These are phyloP conservation scores for Pythium insidiosum DNA, from an alignment of 352 stramenopile genomes.

Conservation along the genomic window DNA sequence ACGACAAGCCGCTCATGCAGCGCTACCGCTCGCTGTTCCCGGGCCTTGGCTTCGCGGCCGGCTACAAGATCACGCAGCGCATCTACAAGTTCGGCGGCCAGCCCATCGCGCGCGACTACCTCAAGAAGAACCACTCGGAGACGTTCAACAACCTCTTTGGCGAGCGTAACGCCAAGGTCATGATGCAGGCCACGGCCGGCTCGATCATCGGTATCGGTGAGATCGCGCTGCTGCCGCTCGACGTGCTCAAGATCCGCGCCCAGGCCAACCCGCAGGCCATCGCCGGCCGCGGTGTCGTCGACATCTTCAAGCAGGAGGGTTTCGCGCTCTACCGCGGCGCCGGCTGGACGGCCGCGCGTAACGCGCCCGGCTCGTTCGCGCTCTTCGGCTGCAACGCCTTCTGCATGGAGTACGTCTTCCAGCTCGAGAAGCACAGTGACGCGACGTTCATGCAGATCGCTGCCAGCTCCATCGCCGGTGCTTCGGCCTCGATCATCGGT, in stretches of 20 bases:
- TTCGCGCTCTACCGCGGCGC: conserved; percentile 88
- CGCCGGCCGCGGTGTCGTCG: conserved; percentile 81
- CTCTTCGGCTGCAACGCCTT: conserved; percentile 91
- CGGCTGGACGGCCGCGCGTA: conserved; percentile 89
- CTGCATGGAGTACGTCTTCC: conserved; percentile 88
- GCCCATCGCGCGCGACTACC: conserved; percentile 90
- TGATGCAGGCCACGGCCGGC: conserved; percentile 90
- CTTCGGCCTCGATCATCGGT: conserved; percentile 79
- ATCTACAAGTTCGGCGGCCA: conserved; percentile 97
- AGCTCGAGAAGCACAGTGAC: conserved; percentile 85
- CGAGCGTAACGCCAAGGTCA: conserved; percentile 89
- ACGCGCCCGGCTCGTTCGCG: conserved; percentile 93
- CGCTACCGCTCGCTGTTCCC: conserved; percentile 89
- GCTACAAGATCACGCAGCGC: conserved; percentile 95
- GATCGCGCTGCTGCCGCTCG: conserved; percentile 92
- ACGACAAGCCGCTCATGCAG: conserved; percentile 61
- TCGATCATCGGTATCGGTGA: conserved; percentile 93
- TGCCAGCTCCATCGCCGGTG: conserved; percentile 77
- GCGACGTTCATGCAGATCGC: conserved; percentile 91
- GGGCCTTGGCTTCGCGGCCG: conserved; percentile 89
- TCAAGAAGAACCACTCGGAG: conserved; percentile 83
- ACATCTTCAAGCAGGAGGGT: conserved; percentile 91
- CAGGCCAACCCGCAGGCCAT: conserved; percentile 93
- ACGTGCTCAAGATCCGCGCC: conserved; percentile 95
- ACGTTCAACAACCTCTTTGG: conserved; percentile 88